Evolutionary conservation across 495 filamentous ascomycete genomes (phyloP), one percentile per base, ranked within the genome.

Genomic region (Xanthoparmelia taractica): DNA sequence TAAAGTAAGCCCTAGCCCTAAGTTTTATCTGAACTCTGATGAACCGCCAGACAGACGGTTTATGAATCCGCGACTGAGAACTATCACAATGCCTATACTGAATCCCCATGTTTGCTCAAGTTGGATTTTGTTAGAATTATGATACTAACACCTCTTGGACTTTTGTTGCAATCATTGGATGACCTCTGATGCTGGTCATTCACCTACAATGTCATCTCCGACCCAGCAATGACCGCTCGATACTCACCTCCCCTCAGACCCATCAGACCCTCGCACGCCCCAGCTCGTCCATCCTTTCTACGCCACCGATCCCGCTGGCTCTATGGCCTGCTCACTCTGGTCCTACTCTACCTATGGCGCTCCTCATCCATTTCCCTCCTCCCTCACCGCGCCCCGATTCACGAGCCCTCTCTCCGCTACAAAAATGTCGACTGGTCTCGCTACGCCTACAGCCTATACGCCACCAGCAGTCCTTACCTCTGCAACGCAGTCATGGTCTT

Each of bases 401-500:
- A 66, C 29, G 50, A 50, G 20, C 67, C 69, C 29, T 67, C 65
- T 37, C 59, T 69, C 29, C 59, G 58, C 38, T 63, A 71, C 56
- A 65, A 59, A 57, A 57, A 65, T 43, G 48, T 61, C 41, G 76
- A 87, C 61, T 89, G 85, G 84, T 80, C 82, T 25, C 77, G 75
- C 37, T 87, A 78, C 65, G 88, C 88, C 34, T 91, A 91, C 67
- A 81, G 79, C 13, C 84, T 85, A 71, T 92, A 91, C 74, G 89
- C 86, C 25, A 89, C 87, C 18, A 81, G 80, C 47, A 79, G 77
- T 60, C 76, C 82, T 5, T 87, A 89, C 71, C 79, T 92, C 4
- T 92, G 89, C 74, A 91, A 90, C 69, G 83, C 84, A 3, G 70
- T 92, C 59, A 88, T 92, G 87, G 76, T 91, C 8, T 85, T 92